A percentile compares a stretch with the other conserved stretches of the same genome.
These are phyloP conservation scores for Debaryomyces subglobosus DNA, from an alignment of 1,139 yeast species.

Conservation along the genomic window DNA sequence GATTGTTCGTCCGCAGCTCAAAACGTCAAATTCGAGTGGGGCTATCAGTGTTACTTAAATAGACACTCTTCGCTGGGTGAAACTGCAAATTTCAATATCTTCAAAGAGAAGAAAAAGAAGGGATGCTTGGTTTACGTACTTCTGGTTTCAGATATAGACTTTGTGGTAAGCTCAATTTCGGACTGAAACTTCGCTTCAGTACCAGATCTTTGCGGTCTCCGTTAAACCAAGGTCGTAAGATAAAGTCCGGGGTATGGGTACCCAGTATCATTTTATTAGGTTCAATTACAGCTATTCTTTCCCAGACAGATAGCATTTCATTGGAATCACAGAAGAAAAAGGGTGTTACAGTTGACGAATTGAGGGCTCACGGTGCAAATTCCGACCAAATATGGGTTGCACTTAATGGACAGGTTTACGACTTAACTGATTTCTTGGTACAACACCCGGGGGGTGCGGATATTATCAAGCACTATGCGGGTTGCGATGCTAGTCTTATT, in stretches of 20 bases:
- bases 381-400: slow-evolving; percentile 28
- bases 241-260: not conserved
- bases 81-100: not conserved
- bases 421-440: slow-evolving; percentile 27
- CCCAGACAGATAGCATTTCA: not conserved
- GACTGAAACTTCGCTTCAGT: not conserved
- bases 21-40: not conserved
- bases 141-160: not conserved
- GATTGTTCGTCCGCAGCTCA: not conserved
- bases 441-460: slow-evolving; percentile 33
- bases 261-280: not conserved
- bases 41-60: not conserved
- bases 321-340: not conserved
- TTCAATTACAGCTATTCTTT: not conserved
- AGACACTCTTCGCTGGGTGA: not conserved
- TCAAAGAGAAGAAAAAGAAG: not conserved
- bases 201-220: not conserved
- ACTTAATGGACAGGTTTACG: slow-evolving; percentile 31
- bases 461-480: slow-evolving; percentile 29
- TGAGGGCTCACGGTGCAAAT: slow-evolving; percentile 15
- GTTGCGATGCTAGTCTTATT: slow-evolving; percentile 28
- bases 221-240: not conserved
- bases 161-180: not conserved
- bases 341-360: slow-evolving; percentile 16
- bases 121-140: not conserved